A percentile compares a stretch with the other conserved stretches of the same genome.
Conservation (phyloP, 768 basidiomycete genomes). For the Mycena indigotica region DNA sequence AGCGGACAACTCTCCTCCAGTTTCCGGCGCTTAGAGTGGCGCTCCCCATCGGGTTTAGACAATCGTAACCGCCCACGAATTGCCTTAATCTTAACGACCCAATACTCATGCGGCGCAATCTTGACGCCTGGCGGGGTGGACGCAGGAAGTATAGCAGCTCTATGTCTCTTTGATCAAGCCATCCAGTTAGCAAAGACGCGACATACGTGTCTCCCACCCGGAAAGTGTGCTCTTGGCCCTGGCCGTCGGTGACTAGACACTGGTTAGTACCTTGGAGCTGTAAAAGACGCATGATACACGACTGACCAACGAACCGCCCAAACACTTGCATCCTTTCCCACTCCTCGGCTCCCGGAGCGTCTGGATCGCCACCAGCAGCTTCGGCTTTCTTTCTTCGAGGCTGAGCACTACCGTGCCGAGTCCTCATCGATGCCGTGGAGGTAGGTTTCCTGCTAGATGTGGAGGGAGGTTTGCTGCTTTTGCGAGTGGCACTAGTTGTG, state of each 20-base stretch:
- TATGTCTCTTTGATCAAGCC: too few relatives aligned
- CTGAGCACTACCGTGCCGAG: background rate
- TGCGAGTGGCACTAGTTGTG: too few relatives aligned
- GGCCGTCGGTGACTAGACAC: conserved; percentile 2
- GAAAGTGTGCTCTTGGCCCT: conserved; percentile 4
- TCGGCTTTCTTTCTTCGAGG: background rate
- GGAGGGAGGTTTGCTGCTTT: background rate
- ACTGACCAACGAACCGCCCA: conserved; percentile 2
- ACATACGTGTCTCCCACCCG: conserved; percentile 9
- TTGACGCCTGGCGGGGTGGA: background rate
- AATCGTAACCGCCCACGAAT: background rate
- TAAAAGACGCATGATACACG: background rate
- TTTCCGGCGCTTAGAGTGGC: background rate
- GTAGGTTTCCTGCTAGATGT: background rate
- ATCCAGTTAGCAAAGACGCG: background rate
- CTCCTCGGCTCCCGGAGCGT: conserved; percentile 1
- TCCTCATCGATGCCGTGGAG: background rate
- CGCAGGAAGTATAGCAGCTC: conserved; percentile 10
- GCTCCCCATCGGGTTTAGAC: background rate
- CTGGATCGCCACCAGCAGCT: background rate
- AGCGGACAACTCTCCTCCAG: background rate
- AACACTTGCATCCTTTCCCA: conserved; percentile 8
- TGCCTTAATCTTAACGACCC: conserved; percentile 9
- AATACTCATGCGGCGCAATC: conserved; percentile 1
- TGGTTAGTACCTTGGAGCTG: background rate